A percentile compares a stretch with the other conserved stretches of the same genome.
Conservation (phyloP, 768 basidiomycete species). For the Termitomyces sp. region DNA sequence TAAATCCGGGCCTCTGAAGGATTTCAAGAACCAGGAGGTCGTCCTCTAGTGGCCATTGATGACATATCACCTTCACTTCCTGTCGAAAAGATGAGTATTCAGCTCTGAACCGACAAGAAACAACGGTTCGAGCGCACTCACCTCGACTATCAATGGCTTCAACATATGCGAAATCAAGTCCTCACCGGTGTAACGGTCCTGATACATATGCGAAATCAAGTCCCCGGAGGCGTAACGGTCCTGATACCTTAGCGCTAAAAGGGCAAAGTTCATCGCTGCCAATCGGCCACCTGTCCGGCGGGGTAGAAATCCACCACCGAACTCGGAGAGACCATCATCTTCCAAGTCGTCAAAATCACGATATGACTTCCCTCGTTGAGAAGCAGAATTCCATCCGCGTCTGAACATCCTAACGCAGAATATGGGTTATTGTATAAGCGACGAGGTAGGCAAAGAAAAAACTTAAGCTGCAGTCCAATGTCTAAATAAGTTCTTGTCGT, state of each 20-base stretch:
- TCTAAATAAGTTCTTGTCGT: neutral
- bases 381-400: neutral
- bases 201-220: neutral
- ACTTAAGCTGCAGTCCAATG: neutral
- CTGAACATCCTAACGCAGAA: neutral
- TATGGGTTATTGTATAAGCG: neutral
- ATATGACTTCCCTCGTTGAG: neutral
- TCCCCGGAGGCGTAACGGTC: neutral
- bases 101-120: neutral
- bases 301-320: neutral
- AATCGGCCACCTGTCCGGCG: neutral
- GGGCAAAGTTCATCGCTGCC: neutral
- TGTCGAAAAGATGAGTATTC: neutral
- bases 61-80: neutral
- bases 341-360: neutral
- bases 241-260: neutral
- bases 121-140: neutral
- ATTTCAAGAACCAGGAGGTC: neutral
- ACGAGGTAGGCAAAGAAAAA: neutral
- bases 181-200: neutral
- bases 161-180: neutral
- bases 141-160: neutral
- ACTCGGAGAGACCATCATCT: neutral
- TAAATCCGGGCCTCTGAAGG: neutral
- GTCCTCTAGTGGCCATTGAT: neutral